Evolutionary conservation across 257 asterid species (phyloP).

Genomic region (Solanum tarapatanum): DNA sequence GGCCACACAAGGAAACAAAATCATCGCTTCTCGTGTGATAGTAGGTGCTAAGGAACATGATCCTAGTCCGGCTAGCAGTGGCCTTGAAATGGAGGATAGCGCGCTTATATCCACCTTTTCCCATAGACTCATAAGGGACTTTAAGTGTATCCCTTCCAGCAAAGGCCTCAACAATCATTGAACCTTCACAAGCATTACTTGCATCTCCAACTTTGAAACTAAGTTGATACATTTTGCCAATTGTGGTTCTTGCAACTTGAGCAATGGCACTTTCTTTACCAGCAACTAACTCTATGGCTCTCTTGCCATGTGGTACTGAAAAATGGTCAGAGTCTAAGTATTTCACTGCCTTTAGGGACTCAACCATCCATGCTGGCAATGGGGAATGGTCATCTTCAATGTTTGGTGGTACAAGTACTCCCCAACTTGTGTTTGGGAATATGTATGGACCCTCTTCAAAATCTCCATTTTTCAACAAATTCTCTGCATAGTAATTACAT

Average conservation of each 20-base stretch:
- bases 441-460: slow-evolving; percentile 92
- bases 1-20: slow-evolving; percentile 87
- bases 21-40: slow-evolving; percentile 87
- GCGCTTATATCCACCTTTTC: slow-evolving; percentile 81
- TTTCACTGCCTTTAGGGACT: slow-evolving; percentile 81
- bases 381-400: slow-evolving; percentile 92
- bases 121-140: slow-evolving; percentile 72
- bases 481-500: slow-evolving; percentile 32
- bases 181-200: slow-evolving; percentile 74
- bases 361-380: slow-evolving; percentile 96
- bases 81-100: slow-evolving; percentile 75
- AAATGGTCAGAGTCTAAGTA: slow-evolving; percentile 80
- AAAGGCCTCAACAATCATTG: slow-evolving; percentile 89
- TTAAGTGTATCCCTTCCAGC: slow-evolving; percentile 69
- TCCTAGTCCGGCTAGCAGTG: slow-evolving; percentile 34
- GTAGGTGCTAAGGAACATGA: slow-evolving; percentile 82
- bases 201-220: slow-evolving; percentile 85
- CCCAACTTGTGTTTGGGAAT: slow-evolving; percentile 86
- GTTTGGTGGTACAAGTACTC: slow-evolving; percentile 87
- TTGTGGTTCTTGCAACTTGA: slow-evolving; percentile 53
- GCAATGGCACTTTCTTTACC: slow-evolving; percentile 97
- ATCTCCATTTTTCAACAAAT: slow-evolving; percentile 70
- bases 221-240: slow-evolving; percentile 60
- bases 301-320: slow-evolving; percentile 67
- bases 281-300: slow-evolving; percentile 85